Evolutionary conservation across 345 rosid species (phyloP).

Genomic region (Cardamine occulta): DNA sequence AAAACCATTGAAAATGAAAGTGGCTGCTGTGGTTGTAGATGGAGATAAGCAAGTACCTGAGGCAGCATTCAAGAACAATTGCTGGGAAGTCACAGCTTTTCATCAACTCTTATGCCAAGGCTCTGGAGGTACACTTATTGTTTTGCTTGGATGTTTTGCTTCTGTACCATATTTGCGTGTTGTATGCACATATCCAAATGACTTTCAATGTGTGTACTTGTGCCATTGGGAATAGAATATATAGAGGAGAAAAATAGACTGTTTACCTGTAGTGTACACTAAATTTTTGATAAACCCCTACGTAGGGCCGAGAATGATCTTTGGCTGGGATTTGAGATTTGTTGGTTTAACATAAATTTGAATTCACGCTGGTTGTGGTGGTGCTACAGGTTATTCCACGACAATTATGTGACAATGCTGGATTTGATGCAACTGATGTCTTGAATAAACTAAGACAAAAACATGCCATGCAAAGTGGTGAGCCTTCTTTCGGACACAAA

Average conservation of each 20-base stretch:
- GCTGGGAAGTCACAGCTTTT: conserved; percentile 97
- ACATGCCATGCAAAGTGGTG: conserved; percentile 91
- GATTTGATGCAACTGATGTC: conserved; percentile 99
- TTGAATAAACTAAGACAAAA: conserved; percentile 96
- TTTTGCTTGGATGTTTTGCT: conserved; percentile 11
- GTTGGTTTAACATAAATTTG: not conserved
- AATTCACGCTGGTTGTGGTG: conserved; percentile 24
- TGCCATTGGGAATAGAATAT: not conserved
- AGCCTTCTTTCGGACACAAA: conserved; percentile 24
- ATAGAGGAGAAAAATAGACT: not conserved
- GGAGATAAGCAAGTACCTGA: conserved; percentile 91
- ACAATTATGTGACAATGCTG: conserved; percentile 98
- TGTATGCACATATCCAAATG: not conserved
- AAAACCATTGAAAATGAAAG: conserved; percentile 17
- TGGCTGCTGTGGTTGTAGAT: conserved; percentile 57
- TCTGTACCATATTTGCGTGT: not conserved
- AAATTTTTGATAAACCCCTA: conserved; percentile 1
- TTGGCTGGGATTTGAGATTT: not conserved
- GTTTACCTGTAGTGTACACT: not conserved
- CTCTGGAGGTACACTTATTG: conserved; percentile 75
- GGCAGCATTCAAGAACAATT: conserved; percentile 95
- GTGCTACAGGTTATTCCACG: conserved; percentile 81
- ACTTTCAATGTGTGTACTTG: not conserved
- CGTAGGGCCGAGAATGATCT: not conserved
- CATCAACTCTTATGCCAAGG: conserved; percentile 97